Percentiles rank a stretch among this genome's conserved stretches.
Evolutionary conservation across 768 basidiomycete species (phyloP).

Genomic region (Lactifluus piperatus): DNA sequence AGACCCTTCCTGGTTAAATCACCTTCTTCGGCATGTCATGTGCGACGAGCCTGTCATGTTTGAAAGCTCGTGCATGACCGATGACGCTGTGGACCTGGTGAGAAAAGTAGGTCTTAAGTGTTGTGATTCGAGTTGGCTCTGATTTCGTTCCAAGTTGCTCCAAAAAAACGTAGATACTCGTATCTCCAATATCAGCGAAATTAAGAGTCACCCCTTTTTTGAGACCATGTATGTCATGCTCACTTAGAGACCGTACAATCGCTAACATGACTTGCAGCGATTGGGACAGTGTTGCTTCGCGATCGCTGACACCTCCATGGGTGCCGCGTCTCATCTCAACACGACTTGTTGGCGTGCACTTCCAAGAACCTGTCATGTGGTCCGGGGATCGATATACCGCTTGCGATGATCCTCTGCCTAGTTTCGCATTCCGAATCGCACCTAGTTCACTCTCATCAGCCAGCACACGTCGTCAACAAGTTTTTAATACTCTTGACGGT

Average conservation of each 20-base stretch:
- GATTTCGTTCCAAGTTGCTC: not conserved
- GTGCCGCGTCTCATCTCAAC: slow-evolving; percentile 3
- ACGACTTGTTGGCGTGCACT: not conserved
- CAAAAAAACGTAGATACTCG: not conserved
- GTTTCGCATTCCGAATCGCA: not conserved
- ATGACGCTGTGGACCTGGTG: slow-evolving; percentile 6
- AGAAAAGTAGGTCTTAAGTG: not conserved
- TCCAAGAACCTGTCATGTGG: not conserved
- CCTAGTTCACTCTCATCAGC: not conserved
- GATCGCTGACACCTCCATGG: slow-evolving; percentile 9
- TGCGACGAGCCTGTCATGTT: not conserved
- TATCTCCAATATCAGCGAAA: not conserved
- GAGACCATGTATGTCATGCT: not conserved
- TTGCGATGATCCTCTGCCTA: not conserved
- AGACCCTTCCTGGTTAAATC: slow-evolving; percentile 4
- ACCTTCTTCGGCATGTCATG: not conserved
- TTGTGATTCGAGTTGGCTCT: not conserved
- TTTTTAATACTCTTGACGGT: not conserved
- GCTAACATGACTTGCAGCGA: not conserved
- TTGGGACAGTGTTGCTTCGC: slow-evolving; percentile 5
- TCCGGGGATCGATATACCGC: not conserved
- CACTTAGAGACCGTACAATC: not conserved
- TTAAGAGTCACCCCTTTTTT: slow-evolving; percentile 8
- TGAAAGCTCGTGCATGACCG: slow-evolving; percentile 2
- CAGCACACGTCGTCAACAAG: slow-evolving; percentile 3